Evolutionary conservation across 345 rosid species (phyloP), one percentile per base, ranked within the genome.

Genomic region (Citrus mangshanensis): DNA sequence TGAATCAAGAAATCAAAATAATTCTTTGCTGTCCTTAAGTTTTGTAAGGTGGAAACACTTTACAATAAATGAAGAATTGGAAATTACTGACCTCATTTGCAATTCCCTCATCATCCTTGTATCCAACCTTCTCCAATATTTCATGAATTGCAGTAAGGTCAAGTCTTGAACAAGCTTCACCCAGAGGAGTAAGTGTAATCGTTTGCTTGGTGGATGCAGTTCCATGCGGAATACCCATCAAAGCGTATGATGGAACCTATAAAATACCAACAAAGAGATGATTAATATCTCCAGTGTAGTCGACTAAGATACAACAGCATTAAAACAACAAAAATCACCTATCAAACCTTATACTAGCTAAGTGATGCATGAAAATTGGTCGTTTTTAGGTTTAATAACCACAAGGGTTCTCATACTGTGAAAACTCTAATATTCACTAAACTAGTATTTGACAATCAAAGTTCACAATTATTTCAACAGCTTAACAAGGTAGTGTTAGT

Each of bases 61-160:
- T 32, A 49, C 46, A 80, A n/a, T 22, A 70, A 83, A 21, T 30
- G 30, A 21, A n/a, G 38, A 24, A n/a, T 22, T 25, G n/a, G 77
- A 40, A 51, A 75, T 28, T 32, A 70, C 84, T 80, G 40, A 91
- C 98, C 93, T 92, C 98, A 87, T 88, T 91, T 77, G 96, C 96
- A 55, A 87, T 78, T 19, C 96, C 98, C 63, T 91, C 96, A 46
- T 93, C 98, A 46, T 93, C 96, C 81, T 88, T 90, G 86, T 93
- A 93, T 71, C 98, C 98, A 37, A 77, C 54, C 82, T 89, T 90
- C 72, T 91, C 96, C 19, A 93, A 88, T 77, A 93, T 85, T 81
- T 90, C 94, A 81, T 91, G 93, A 79, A 91, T 91, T 0, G 96
- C 93, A 4, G 98, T 88, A 68, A 91, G 91, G 86, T 93, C 96